Percentiles rank a stretch among this genome's conserved stretches.
These are phyloP conservation scores for Perilla frutescens DNA, from an alignment of 257 asterid species.

Conservation along the genomic window DNA sequence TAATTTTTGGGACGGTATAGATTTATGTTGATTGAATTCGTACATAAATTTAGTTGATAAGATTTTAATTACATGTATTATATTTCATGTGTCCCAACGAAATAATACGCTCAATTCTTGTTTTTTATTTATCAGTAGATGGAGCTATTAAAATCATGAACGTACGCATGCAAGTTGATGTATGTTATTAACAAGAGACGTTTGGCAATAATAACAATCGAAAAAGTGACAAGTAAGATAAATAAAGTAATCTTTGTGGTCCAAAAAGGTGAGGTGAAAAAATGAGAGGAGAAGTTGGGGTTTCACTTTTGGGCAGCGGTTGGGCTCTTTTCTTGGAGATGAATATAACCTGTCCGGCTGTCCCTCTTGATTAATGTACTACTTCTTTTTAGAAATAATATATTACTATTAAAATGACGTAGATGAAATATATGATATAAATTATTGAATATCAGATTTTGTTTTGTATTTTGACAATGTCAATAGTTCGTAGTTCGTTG, in stretches of 20 bases:
- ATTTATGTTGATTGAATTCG: constrained; percentile 5
- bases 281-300: constrained; percentile 22
- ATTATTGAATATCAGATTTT: too few species aligned
- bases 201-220: background rate
- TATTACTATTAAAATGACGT: background rate
- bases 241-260: constrained; percentile 24
- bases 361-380: background rate
- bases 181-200: background rate
- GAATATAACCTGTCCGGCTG: background rate
- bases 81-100: background rate
- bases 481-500: too few species aligned
- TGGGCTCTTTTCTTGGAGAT: constrained; percentile 17
- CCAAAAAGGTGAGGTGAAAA: constrained; percentile 29
- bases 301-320: constrained; percentile 23
- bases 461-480: too few species aligned
- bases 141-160: constrained; percentile 1
- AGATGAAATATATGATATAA: too few species aligned
- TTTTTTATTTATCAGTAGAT: background rate
- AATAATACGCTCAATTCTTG: constrained; percentile 16
- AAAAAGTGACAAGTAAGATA: too few species aligned
- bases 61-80: constrained; percentile 4
- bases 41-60: constrained; percentile 26
- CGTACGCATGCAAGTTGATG: background rate
- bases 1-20: background rate
- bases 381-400: background rate